Percentiles rank a stretch among this genome's conserved stretches.
Evolutionary conservation across 257 asterid species (phyloP).

Genomic region (Avicennia marina): DNA sequence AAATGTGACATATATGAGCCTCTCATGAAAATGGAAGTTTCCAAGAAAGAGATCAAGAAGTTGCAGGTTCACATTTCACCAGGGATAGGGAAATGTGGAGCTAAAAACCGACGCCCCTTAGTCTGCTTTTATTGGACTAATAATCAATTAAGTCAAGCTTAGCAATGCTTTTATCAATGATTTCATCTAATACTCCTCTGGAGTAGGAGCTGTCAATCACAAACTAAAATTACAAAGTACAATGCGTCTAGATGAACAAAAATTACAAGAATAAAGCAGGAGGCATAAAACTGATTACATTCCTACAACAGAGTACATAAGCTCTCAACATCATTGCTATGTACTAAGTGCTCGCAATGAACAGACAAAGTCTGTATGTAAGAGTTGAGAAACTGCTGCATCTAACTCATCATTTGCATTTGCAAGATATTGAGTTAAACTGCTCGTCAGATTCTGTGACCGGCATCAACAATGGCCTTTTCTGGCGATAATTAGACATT

Average conservation of each 20-base stretch:
- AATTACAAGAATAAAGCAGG: conserved; percentile 18
- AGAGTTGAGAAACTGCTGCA: too few species aligned
- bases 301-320: conserved; percentile 25
- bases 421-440: too few species aligned
- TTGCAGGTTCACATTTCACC: too few species aligned
- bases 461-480: conserved; percentile 16
- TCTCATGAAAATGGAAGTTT: too few species aligned
- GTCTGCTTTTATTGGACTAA: background rate
- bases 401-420: too few species aligned
- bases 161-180: background rate
- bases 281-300: background rate
- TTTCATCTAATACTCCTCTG: background rate
- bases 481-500: conserved; percentile 17
- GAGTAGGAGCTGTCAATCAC: conserved; percentile 12
- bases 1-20: too few species aligned
- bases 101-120: too few species aligned
- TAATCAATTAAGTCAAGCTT: background rate
- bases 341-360: conserved; percentile 23
- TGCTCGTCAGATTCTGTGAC: too few species aligned
- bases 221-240: conserved; percentile 9
- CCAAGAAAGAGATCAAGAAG: too few species aligned
- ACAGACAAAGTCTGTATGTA: too few species aligned
- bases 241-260: conserved; percentile 13
- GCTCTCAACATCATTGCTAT: conserved; percentile 17
- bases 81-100: too few species aligned